phyloP scores from a whole-genome alignment of 257 asterid genomes.

The Solanum dulcamara region DNA sequence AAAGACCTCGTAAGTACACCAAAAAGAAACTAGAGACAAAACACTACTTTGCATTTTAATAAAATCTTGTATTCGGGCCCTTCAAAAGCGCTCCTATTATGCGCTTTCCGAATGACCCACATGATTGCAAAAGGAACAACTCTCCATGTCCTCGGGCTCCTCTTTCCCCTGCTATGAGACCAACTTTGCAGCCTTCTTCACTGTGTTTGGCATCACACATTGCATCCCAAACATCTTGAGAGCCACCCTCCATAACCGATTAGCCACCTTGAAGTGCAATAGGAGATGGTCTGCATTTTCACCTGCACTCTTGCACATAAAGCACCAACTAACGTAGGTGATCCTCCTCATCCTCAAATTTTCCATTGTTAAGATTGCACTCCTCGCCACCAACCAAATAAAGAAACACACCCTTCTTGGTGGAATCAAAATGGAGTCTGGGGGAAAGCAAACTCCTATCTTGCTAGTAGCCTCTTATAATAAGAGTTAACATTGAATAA shows the following conservation, averaged over 20 bases:
- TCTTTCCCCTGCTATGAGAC: not conserved
- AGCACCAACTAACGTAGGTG: not conserved
- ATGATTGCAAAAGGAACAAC: not conserved
- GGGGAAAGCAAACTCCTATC: not conserved
- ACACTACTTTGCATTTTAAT: not conserved
- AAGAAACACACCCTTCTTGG: not conserved
- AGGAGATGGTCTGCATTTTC: not conserved
- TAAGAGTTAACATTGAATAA: not conserved
- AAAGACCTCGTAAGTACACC: not conserved
- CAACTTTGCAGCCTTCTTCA: not conserved
- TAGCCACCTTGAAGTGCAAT: not conserved
- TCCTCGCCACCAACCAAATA: not conserved
- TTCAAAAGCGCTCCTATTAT: not conserved
- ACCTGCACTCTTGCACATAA: not conserved
- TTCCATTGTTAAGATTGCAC: not conserved
- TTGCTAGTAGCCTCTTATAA: not conserved
- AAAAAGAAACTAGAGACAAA: not conserved
- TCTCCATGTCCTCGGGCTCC: not conserved
- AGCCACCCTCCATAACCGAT: not conserved
- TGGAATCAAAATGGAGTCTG: not conserved
- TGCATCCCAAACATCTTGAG: not conserved
- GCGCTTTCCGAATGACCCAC: not conserved
- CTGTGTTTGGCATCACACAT: not conserved
- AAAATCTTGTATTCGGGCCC: not conserved
- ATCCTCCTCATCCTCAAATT: not conserved